A percentile compares a stretch with the other conserved stretches of the same genome.
Conservation (phyloP, 306 rosid species). For the Arachis stenosperma region DNA sequence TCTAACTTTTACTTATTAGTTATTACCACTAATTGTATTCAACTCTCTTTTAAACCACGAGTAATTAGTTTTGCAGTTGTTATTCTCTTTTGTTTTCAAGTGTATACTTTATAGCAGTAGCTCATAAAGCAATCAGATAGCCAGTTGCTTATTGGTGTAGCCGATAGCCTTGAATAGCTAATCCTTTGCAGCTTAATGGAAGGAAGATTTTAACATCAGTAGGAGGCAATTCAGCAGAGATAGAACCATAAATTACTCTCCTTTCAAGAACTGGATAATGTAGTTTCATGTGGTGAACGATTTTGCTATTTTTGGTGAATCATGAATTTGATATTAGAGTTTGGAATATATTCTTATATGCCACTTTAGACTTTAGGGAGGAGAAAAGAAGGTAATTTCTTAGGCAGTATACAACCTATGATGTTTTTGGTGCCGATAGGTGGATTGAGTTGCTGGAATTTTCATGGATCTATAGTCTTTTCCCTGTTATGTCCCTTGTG, state of each 20-base stretch:
- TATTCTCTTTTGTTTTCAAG: constrained; percentile 26
- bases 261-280: constrained; percentile 27
- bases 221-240: neutral
- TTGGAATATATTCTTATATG: constrained; percentile 20
- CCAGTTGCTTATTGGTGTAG: neutral
- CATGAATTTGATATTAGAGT: constrained; percentile 3
- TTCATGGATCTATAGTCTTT: neutral
- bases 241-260: neutral
- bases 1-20: constrained; percentile 13
- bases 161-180: constrained; percentile 15
- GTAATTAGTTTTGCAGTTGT: constrained; percentile 3
- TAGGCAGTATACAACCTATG: neutral
- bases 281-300: constrained; percentile 8
- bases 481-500: neutral
- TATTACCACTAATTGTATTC: too few relatives aligned
- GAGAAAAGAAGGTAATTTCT: constrained; percentile 26
- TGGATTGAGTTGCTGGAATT: constrained; percentile 5
- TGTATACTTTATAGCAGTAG: neutral
- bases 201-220: constrained; percentile 5
- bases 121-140: neutral
- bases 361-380: constrained; percentile 16
- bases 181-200: neutral
- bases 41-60: neutral
- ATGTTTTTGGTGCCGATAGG: constrained; percentile 18
- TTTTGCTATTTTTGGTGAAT: constrained; percentile 23